Percentiles rank a stretch among this genome's conserved stretches.
Conservation (phyloP, 2,329 filamentous ascomycete genomes). For the Aspergillus cejpii region DNA sequence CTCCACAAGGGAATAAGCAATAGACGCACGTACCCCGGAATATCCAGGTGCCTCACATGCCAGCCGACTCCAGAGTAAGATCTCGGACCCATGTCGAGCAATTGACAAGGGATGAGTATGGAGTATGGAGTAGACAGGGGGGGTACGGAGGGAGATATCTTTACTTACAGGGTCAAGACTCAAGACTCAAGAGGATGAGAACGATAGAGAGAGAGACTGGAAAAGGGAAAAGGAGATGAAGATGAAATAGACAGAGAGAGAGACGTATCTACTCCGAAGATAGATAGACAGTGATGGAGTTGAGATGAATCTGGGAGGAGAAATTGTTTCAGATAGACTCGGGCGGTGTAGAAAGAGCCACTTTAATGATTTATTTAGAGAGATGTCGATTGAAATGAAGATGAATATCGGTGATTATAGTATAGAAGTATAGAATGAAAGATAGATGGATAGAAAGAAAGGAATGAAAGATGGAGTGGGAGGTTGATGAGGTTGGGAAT, state of each 20-base stretch:
- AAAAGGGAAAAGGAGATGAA: neutral
- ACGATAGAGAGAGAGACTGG: no score
- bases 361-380: neutral
- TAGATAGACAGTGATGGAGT: no score
- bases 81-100: neutral
- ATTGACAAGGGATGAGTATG: neutral
- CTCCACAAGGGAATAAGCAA: no score
- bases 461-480: constrained; percentile 4
- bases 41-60: neutral
- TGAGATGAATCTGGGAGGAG: no score
- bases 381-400: constrained; percentile 5
- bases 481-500: no score
- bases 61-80: neutral
- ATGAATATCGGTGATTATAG: constrained; percentile 1
- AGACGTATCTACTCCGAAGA: neutral
- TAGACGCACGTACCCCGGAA: neutral
- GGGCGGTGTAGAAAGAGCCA: neutral
- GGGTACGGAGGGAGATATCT: no score
- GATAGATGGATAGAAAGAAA: neutral
- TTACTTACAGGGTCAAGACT: no score
- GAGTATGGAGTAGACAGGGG: no score
- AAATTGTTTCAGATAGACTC: constrained; percentile 8
- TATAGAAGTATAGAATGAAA: no score
- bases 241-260: neutral
- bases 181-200: no score